These are phyloP conservation scores for Sporothrix phasma DNA, from an alignment of 2,329 filamentous ascomycete genomes.

Conservation along the genomic window DNA sequence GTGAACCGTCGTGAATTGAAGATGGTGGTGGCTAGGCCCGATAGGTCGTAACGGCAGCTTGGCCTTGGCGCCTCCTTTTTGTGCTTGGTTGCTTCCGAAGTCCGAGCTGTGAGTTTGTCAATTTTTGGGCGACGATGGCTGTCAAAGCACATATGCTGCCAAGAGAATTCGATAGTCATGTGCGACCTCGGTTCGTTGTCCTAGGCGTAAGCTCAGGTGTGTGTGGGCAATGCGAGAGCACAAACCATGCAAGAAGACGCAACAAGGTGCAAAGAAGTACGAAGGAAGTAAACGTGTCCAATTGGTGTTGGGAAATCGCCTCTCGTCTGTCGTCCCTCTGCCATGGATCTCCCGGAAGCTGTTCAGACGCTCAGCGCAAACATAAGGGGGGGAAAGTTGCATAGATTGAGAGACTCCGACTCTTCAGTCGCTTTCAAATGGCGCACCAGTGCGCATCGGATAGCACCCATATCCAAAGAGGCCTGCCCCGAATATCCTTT, in stretches of 20 bases:
- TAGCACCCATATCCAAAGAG: no score
- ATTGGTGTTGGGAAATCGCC: background rate
- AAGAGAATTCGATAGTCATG: background rate
- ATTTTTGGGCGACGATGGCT: background rate
- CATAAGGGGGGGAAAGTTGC: no score
- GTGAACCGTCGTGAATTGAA: background rate
- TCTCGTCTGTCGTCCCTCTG: background rate
- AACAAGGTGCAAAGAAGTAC: background rate
- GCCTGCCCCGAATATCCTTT: no score
- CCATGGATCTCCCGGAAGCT: background rate
- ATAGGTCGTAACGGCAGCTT: background rate
- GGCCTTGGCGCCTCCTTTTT: background rate
- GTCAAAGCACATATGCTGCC: constrained; percentile 1
- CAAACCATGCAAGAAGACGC: background rate
- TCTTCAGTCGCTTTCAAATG: no score
- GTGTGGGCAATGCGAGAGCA: background rate
- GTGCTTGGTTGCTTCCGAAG: background rate
- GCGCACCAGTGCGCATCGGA: no score
- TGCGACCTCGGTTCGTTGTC: background rate
- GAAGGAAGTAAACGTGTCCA: background rate
- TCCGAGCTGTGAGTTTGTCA: no score
- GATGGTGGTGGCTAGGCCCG: background rate
- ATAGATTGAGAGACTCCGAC: no score
- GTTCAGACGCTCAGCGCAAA: no score
- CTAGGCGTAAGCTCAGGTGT: background rate